phyloP scores from a whole-genome alignment of 176 grass and related monocot genomes.

The Avena sativa region DNA sequence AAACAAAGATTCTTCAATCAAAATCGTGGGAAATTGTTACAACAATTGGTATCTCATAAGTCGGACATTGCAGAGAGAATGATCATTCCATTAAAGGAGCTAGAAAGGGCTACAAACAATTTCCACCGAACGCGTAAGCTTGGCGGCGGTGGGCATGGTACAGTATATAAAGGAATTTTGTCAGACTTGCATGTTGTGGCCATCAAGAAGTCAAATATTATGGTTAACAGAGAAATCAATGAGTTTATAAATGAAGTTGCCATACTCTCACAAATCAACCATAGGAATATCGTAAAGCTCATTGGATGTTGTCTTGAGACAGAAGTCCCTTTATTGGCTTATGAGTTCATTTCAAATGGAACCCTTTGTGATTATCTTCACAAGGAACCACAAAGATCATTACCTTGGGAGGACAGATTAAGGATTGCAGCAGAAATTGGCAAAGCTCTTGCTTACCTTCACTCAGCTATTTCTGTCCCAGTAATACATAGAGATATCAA shows the following conservation, averaged over 20 bases:
- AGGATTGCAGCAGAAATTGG: not conserved
- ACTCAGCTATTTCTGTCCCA: not conserved
- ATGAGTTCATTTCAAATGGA: constrained; percentile 28
- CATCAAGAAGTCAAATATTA: constrained; percentile 8
- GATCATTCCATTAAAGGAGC: not conserved
- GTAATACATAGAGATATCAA: constrained; percentile 25
- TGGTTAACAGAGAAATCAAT: constrained; percentile 3
- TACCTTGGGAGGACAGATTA: not conserved
- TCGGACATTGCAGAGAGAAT: constrained; percentile 12
- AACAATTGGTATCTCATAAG: not conserved
- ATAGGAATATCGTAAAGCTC: constrained; percentile 9
- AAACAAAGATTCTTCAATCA: constrained; percentile 14
- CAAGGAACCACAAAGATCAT: not conserved
- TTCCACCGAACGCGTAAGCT: not conserved
- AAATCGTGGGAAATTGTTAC: not conserved
- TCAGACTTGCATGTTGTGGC: constrained; percentile 17
- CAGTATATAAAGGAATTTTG: not conserved
- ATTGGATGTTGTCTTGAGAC: constrained; percentile 18
- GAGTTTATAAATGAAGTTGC: constrained; percentile 21
- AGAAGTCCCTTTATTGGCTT: constrained; percentile 20
- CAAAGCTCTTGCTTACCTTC: constrained; percentile 13
- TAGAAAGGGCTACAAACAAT: not conserved
- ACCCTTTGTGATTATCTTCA: constrained; percentile 21
- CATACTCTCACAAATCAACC: constrained; percentile 10
- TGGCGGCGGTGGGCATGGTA: not conserved